Conservation (phyloP, 1,139 yeast genomes). For the Magnusiomyces fungicola region DNA sequence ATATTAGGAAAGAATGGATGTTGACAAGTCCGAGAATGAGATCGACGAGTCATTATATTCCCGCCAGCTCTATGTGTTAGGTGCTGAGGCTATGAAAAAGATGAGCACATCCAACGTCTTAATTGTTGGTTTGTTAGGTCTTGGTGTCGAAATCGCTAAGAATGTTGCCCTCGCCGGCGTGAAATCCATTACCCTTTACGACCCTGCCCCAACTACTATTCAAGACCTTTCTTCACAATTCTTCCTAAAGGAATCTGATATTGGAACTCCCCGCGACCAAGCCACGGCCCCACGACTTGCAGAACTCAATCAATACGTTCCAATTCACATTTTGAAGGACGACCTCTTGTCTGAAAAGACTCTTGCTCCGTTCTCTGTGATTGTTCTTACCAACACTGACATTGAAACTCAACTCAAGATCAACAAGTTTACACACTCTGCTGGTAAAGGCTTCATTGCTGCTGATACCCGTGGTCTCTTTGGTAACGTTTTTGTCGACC, state of each 20-base stretch:
- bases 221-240: slow-evolving; percentile 84
- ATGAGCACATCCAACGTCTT: slow-evolving; percentile 91
- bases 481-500: slow-evolving; percentile 84
- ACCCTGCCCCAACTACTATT: slow-evolving; percentile 60
- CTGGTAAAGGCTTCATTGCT: slow-evolving; percentile 69
- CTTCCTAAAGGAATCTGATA: slow-evolving; percentile 60
- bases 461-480: slow-evolving; percentile 83
- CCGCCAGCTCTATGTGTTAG: slow-evolving; percentile 54
- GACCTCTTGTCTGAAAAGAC: slow-evolving; percentile 33
- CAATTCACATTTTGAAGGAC: slow-evolving; percentile 60
- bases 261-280: slow-evolving; percentile 72
- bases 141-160: slow-evolving; percentile 94
- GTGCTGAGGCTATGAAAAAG: slow-evolving; percentile 95
- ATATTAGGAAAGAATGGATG: slow-evolving; percentile 13
- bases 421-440: slow-evolving; percentile 65
- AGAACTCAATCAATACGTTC: slow-evolving; percentile 86
- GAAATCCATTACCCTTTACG: slow-evolving; percentile 81
- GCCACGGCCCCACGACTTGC: slow-evolving; percentile 60
- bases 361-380: slow-evolving; percentile 61
- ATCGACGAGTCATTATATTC: slow-evolving; percentile 17
- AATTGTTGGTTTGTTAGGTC: slow-evolving; percentile 79
- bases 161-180: slow-evolving; percentile 97
- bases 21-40: slow-evolving; percentile 15
- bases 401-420: slow-evolving; percentile 70
- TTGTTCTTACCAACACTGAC: slow-evolving; percentile 72